Evolutionary conservation across 2,329 filamentous ascomycete species (phyloP).

Genomic region (Bipolaris zeicola): DNA sequence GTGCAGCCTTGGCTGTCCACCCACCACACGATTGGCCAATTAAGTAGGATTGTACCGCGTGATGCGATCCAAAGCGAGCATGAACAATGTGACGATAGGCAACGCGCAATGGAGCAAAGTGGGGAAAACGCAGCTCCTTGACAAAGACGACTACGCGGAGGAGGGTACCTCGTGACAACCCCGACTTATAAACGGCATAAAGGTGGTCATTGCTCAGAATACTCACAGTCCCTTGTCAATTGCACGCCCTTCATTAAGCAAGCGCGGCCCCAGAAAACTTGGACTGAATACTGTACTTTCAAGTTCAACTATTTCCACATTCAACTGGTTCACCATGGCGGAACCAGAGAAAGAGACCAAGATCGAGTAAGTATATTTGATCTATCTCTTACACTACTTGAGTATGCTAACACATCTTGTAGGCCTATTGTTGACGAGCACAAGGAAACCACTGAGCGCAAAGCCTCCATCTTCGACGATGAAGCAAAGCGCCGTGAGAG

Average conservation of each 20-base stretch:
- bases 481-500: constrained; percentile 33
- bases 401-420: constrained; percentile 3
- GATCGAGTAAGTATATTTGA: constrained; percentile 19
- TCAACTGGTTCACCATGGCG: constrained; percentile 3
- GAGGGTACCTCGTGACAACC: not conserved
- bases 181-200: not conserved
- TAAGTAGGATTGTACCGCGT: not conserved
- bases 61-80: not conserved
- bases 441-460: constrained; percentile 19
- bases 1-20: not conserved
- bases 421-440: constrained; percentile 24
- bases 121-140: not conserved
- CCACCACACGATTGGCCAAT: not conserved
- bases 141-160: not conserved
- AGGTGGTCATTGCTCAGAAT: not conserved
- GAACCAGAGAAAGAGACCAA: constrained; percentile 27
- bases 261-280: not conserved
- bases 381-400: not conserved
- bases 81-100: not conserved
- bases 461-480: constrained; percentile 29
- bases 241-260: not conserved
- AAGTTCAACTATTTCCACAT: not conserved
- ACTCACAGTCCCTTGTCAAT: too few species aligned
- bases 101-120: not conserved
- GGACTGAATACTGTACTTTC: not conserved